Evolutionary conservation across 495 filamentous ascomycete genomes (phyloP).

Genomic region (Xanthoparmelia taractica): DNA sequence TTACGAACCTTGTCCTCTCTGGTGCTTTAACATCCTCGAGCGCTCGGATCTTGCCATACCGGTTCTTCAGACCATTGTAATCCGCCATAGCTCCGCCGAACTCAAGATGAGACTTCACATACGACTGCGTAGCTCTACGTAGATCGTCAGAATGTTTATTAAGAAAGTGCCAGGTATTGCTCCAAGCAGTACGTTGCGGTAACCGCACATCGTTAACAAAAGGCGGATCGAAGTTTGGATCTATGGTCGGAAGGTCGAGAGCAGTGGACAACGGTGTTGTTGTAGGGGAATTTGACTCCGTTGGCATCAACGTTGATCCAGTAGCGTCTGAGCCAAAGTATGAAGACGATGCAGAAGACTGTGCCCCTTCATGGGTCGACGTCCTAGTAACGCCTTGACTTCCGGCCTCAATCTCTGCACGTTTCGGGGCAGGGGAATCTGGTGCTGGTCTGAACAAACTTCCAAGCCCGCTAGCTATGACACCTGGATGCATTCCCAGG

Average conservation of each 20-base stretch:
- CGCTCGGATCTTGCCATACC: conserved; percentile 58
- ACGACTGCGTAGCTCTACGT: conserved; percentile 57
- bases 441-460: conserved; percentile 63
- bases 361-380: neutral
- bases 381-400: neutral
- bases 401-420: neutral
- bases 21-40: conserved; percentile 59
- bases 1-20: conserved; percentile 62
- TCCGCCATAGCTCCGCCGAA: conserved; percentile 78
- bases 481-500: conserved; percentile 80
- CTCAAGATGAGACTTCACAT: conserved; percentile 72
- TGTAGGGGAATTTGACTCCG: conserved; percentile 1
- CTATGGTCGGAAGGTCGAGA: conserved; percentile 27
- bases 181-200: conserved; percentile 55
- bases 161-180: conserved; percentile 66
- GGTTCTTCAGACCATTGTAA: conserved; percentile 55
- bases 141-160: conserved; percentile 69
- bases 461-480: conserved; percentile 68
- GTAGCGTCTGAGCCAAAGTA: conserved; percentile 12
- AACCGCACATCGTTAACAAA: conserved; percentile 66
- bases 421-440: conserved; percentile 26
- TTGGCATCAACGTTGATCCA: neutral
- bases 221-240: conserved; percentile 63
- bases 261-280: neutral
- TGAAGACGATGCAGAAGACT: neutral